A percentile compares a stretch with the other conserved stretches of the same genome.
Conservation (phyloP, 2,329 filamentous ascomycete species). For the Calonectria fujianensis region DNA sequence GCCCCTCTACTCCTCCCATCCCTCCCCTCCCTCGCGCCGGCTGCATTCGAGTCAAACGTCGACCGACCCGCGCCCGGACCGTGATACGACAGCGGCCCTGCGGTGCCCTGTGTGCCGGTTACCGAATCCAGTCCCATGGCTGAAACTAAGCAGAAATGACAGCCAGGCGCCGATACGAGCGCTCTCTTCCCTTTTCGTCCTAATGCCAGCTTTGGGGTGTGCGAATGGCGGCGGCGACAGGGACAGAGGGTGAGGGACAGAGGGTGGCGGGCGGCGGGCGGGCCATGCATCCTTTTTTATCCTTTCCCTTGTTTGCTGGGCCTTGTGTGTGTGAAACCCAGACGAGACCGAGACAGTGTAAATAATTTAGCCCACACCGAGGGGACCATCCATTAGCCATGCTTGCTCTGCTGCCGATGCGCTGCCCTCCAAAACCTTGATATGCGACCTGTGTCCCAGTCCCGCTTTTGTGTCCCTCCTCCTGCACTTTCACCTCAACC, state of each 20-base stretch:
- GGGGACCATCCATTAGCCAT: not conserved
- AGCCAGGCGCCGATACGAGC: not conserved
- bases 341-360: slow-evolving; percentile 16
- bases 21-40: not conserved
- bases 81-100: not conserved
- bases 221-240: not conserved
- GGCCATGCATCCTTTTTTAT: not conserved
- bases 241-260: not conserved
- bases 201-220: not conserved
- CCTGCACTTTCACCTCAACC: not conserved
- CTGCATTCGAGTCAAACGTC: not conserved
- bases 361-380: not conserved
- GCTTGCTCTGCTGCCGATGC: not conserved
- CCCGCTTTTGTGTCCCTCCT: slow-evolving; percentile 4
- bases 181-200: not conserved
- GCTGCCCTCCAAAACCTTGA: slow-evolving; percentile 20
- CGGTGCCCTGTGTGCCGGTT: slow-evolving; percentile 8
- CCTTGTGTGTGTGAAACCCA: slow-evolving; percentile 13
- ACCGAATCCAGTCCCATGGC: slow-evolving; percentile 9
- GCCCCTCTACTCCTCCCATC: too few species aligned
- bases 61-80: not conserved
- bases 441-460: slow-evolving; percentile 9
- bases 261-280: too few species aligned
- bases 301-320: not conserved
- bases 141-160: slow-evolving; percentile 18